phyloP scores from a whole-genome alignment of 805 yeast genomes.

The Torulaspora maleeae region DNA sequence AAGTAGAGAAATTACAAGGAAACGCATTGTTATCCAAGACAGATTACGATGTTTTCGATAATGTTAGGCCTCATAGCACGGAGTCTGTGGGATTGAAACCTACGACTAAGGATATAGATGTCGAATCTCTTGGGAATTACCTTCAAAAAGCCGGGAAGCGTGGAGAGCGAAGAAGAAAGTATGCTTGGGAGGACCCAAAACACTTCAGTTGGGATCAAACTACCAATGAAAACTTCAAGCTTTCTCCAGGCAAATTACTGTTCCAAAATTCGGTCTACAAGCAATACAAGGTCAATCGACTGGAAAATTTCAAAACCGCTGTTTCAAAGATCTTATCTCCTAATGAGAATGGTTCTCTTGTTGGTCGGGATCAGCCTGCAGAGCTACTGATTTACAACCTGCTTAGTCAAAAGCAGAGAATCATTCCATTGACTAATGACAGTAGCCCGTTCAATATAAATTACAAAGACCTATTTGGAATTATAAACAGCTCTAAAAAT shows the following conservation, averaged over 20 bases:
- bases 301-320: background rate
- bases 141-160: conserved; percentile 20
- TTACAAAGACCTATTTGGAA: conserved; percentile 25
- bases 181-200: conserved; percentile 20
- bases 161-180: conserved; percentile 19
- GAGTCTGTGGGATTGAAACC: background rate
- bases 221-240: conserved; percentile 1
- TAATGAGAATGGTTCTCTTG: background rate
- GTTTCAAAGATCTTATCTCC: background rate
- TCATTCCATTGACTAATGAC: conserved; percentile 11
- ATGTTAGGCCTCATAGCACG: background rate
- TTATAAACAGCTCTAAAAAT: conserved; percentile 23
- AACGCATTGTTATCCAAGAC: background rate
- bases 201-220: conserved; percentile 26
- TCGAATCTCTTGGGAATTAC: conserved; percentile 20
- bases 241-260: conserved; percentile 20
- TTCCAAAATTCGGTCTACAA: conserved; percentile 9
- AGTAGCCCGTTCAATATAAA: conserved; percentile 20
- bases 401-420: conserved; percentile 4
- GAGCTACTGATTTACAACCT: conserved; percentile 18
- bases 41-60: background rate
- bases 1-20: conserved; percentile 1
- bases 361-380: conserved; percentile 4
- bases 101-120: conserved; percentile 8
- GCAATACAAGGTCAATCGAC: background rate